Evolutionary conservation across 2,329 filamentous ascomycete species (phyloP), one percentile per base, ranked within the genome.

Genomic region (Harringtonia aguacate): DNA sequence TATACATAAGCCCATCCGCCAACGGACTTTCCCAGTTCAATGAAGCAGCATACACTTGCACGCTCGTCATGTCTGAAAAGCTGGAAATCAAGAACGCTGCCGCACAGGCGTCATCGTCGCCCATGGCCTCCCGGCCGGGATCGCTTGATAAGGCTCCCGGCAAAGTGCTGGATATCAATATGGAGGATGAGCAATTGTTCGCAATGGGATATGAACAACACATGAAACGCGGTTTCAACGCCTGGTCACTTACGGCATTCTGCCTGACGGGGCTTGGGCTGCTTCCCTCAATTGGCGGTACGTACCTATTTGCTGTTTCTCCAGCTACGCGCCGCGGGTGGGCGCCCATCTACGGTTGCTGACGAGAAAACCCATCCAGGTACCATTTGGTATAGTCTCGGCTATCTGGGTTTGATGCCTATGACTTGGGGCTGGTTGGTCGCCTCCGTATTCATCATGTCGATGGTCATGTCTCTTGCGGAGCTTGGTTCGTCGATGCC

Each of bases 381-480:
- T 7, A 45, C 44, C 2, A 36, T 45, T 12, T 45, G 44, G 44
- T 45, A 45, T 39, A 45, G 44, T 24, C 34, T 45, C 2, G 44
- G 44, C 15, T 45, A 45, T 17, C 44, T 45, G 2, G 44, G 44
- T 10, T 29, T 45, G 13, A 41, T 45, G 44, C 39, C 44, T 12
- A 45, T 45, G 44, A 45, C 44, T 10, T 45, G 44, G 44, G 39
- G 44, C 38, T 45, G 44, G 44, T 39, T 45, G 20, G 39, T 21
- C 7, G 44, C 44, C 4, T 21, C 38, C 10, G 27, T 45, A 8
- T 45, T 45, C 9, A 45, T 45, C 39, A 45, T 45, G 44, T 15
- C 10, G 7, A 34, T 41, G 38, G 44, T 45, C 3, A 4, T 45
- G 15, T 37, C 44, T 2, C 27, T 45, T 2, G 44, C 44, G 0